Base-by-base conservation (phyloP, 164 flowering plant species). In the Akebia trifoliata region DNA sequence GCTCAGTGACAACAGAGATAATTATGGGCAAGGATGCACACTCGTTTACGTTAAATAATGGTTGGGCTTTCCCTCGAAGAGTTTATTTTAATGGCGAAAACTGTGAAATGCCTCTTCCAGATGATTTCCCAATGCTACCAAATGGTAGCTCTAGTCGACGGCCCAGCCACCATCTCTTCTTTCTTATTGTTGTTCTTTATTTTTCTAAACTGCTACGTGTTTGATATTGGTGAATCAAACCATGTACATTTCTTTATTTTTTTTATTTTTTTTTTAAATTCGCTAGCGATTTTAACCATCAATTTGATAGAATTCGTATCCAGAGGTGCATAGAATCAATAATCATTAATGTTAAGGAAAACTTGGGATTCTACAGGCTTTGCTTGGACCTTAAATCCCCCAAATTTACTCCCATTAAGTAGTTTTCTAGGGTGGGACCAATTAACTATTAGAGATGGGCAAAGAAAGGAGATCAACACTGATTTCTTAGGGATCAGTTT, bases 21-120 rank as follows among this genome's bases (percentile, higher is more conserved):
- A 74, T 84, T 34, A 20, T 84, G 54, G 29, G 14, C 22, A 81
- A 84, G 67, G 80, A 82, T 30, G 14, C 7, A 15, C 20, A 71
- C 0, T 26, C 73, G 35, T 84, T 84, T 57, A 80, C 84, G 0
- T 60, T 80, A 2, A 56, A 64, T 0, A 80, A 72, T 35, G 87
- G 91, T 31, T 84, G 87, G 87, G 85, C 70, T 7, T 74, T 81
- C 10, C 90, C 86, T 18, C 63, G 84, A 59, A 72, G 72, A 63
- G 47, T 81, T 58, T 81, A 81, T 56, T 76, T 84, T 71, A 74
- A 77, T 59, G 85, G 91, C 1, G 84, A 81, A 17, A 74, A 75
- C 60, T 84, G 91, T 42, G 61, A 65, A 31, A 84, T 84, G 85
- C 69, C 91, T 44, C 70, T 52, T 54, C 87, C 87, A 17, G 81